Conservation (phyloP, 352 stramenopile genomes). For the Pythium graminicola region DNA sequence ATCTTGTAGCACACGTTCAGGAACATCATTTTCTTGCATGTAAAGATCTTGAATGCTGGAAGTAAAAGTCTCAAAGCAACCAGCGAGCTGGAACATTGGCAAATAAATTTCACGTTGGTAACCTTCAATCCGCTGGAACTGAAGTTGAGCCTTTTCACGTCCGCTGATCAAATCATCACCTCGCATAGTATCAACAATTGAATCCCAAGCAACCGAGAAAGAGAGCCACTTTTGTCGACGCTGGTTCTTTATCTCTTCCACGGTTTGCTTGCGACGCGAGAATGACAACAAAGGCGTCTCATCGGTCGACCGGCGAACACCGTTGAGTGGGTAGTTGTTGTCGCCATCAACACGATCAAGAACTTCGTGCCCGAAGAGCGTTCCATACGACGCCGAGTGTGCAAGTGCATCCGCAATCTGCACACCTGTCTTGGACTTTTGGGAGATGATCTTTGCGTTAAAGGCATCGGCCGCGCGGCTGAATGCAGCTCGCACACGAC, state of each 20-base stretch:
- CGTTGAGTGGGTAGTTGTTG: conserved; percentile 18
- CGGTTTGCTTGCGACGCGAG: conserved; percentile 75
- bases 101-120: conserved; percentile 98
- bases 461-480: conserved; percentile 82
- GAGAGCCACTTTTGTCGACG: conserved; percentile 97
- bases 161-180: conserved; percentile 89
- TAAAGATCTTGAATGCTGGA: conserved; percentile 70
- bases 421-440: conserved; percentile 63
- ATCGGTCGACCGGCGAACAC: conserved; percentile 25
- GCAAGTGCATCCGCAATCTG: conserved; percentile 25
- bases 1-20: conserved; percentile 70
- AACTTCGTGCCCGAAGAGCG: conserved; percentile 30
- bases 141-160: conserved; percentile 84
- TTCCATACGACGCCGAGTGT: conserved; percentile 24
- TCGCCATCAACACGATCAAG: conserved; percentile 26
- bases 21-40: conserved; percentile 46
- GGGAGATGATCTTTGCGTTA: conserved; percentile 77
- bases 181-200: conserved; percentile 95
- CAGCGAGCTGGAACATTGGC: conserved; percentile 96
- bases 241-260: conserved; percentile 82
- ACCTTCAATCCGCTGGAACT: conserved; percentile 94
- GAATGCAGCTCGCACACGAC: conserved; percentile 80
- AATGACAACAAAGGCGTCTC: conserved; percentile 82
- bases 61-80: conserved; percentile 92
- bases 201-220: conserved; percentile 97